These are phyloP conservation scores for Euphorbia celastroides DNA, from an alignment of 441 rosid species.

Conservation along the genomic window DNA sequence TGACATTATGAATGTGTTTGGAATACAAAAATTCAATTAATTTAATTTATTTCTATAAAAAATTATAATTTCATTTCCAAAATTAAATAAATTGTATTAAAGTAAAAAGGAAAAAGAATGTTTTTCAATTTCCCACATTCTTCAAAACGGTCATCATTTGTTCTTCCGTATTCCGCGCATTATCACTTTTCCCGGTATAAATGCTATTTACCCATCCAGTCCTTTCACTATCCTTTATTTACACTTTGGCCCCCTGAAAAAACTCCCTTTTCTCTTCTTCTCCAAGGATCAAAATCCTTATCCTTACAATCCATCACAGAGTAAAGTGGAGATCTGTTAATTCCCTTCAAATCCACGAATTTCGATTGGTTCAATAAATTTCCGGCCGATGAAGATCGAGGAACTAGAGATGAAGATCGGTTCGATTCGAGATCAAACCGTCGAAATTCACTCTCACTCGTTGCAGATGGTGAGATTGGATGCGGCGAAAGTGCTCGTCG, in stretches of 20 bases:
- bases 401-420: slow-evolving; percentile 37
- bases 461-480: slow-evolving; percentile 40
- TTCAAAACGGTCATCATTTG: not conserved
- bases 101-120: no score
- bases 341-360: not conserved
- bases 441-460: slow-evolving; percentile 6
- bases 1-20: no score
- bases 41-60: no score
- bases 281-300: slow-evolving; percentile 1
- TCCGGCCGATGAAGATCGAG: slow-evolving; percentile 45
- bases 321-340: not conserved
- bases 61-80: no score
- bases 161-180: not conserved
- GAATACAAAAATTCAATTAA: no score
- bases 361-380: not conserved
- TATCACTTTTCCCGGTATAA: slow-evolving; percentile 1
- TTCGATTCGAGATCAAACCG: slow-evolving; percentile 22
- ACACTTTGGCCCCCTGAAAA: not conserved
- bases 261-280: not conserved
- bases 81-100: no score
- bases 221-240: not conserved
- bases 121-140: not conserved
- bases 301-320: not conserved
- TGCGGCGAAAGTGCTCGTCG: slow-evolving; percentile 43
- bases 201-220: not conserved